A percentile compares a stretch with the other conserved stretches of the same genome.
These are phyloP conservation scores for Paramecium tetraurelia DNA, from an alignment of 73 alveolate genomes.

Conservation along the genomic window DNA sequence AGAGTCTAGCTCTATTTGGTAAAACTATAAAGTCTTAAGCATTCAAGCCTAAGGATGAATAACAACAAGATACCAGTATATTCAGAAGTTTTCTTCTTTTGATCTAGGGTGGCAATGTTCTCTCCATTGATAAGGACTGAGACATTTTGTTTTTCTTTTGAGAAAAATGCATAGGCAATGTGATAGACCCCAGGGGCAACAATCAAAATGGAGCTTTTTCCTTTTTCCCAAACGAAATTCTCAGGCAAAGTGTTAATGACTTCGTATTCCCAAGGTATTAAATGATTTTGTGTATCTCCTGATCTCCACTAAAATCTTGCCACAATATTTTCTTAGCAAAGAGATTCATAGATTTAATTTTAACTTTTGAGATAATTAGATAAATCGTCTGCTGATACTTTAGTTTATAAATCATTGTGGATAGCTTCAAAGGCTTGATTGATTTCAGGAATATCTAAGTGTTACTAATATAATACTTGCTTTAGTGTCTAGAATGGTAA, in stretches of 20 bases:
- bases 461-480: constrained; percentile 1
- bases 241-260: constrained; percentile 97
- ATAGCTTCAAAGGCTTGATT: constrained; percentile 77
- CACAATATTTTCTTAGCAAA: constrained; percentile 92
- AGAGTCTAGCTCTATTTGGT: constrained; percentile 50
- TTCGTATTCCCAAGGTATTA: constrained; percentile 97
- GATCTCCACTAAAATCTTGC: constrained; percentile 98
- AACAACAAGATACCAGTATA: not conserved
- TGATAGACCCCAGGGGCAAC: constrained; percentile 98
- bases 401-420: constrained; percentile 84
- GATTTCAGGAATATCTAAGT: constrained; percentile 76
- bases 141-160: constrained; percentile 3
- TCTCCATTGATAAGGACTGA: constrained; percentile 24
- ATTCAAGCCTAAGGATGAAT: not conserved
- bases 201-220: constrained; percentile 78
- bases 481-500: constrained; percentile 47
- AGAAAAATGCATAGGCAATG: constrained; percentile 53
- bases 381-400: constrained; percentile 72
- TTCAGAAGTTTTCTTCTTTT: constrained; percentile 15
- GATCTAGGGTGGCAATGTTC: not conserved
- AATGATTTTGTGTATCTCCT: constrained; percentile 84
- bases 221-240: constrained; percentile 96
- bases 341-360: constrained; percentile 88
- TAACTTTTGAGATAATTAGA: constrained; percentile 77
- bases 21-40: constrained; percentile 5